A percentile compares a stretch with the other conserved stretches of the same genome.
Conservation (phyloP, 2,329 filamentous ascomycete species). For the Proliferodiscus dingleyae region DNA sequence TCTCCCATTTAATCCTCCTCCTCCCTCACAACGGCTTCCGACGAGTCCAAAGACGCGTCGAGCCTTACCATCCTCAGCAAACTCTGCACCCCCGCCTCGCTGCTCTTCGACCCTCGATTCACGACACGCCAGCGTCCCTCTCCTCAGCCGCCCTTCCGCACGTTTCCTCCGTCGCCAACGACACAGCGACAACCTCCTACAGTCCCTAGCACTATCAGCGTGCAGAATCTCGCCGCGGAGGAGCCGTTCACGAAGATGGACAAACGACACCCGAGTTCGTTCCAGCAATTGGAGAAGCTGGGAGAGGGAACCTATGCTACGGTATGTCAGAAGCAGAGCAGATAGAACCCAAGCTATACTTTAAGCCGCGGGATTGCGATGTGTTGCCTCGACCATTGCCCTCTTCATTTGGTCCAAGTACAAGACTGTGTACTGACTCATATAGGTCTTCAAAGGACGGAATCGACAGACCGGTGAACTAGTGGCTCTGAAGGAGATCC, state of each 20-base stretch:
- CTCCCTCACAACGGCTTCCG: slow-evolving; percentile 29
- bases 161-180: slow-evolving; percentile 30
- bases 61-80: slow-evolving; percentile 25
- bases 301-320: slow-evolving; percentile 99
- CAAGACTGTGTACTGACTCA: slow-evolving; percentile 21
- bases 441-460: slow-evolving; percentile 92
- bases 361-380: no score
- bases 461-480: slow-evolving; percentile 96
- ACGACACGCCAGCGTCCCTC: slow-evolving; percentile 32
- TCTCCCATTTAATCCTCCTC: slow-evolving; percentile 3
- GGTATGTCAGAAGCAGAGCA: slow-evolving; percentile 47
- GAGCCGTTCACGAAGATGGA: slow-evolving; percentile 58
- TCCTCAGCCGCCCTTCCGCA: slow-evolving; percentile 22
- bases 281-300: slow-evolving; percentile 98
- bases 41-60: slow-evolving; percentile 28
- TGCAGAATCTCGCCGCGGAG: slow-evolving; percentile 29
- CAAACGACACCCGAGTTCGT: slow-evolving; percentile 81
- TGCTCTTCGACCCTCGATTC: slow-evolving; percentile 38
- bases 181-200: slow-evolving; percentile 18
- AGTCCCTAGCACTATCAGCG: slow-evolving; percentile 31
- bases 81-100: slow-evolving; percentile 35
- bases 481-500: slow-evolving; percentile 96
- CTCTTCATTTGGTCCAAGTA: background rate
- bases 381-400: background rate
- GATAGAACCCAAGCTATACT: no score